A percentile compares a stretch with the other conserved stretches of the same genome.
These are phyloP conservation scores for Cudoniella acicularis DNA, from an alignment of 495 filamentous ascomycete species.

Conservation along the genomic window DNA sequence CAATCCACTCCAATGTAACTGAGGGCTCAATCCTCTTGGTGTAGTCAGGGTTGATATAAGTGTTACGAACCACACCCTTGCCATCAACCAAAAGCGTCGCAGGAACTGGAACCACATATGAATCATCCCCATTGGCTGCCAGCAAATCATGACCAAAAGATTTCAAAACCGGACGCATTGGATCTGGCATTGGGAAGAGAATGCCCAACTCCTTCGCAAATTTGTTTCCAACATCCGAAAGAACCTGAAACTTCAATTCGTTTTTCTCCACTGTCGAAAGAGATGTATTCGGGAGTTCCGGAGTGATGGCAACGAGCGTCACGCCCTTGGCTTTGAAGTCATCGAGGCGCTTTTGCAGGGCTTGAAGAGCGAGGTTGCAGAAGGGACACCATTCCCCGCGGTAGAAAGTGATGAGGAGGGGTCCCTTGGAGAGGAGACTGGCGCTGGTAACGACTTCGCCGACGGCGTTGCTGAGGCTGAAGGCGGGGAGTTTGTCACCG, in stretches of 20 bases:
- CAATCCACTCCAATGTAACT: slow-evolving; percentile 32
- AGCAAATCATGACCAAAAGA: slow-evolving; percentile 22
- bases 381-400: slow-evolving; percentile 43
- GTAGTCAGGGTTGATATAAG: slow-evolving; percentile 33
- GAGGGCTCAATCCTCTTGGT: slow-evolving; percentile 30
- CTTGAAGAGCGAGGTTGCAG: slow-evolving; percentile 34
- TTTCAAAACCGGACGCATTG: slow-evolving; percentile 25
- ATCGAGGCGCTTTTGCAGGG: slow-evolving; percentile 29
- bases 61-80: slow-evolving; percentile 31
- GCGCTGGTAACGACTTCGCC: slow-evolving; percentile 27
- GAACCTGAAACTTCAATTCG: slow-evolving; percentile 34
- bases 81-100: slow-evolving; percentile 33
- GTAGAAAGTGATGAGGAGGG: slow-evolving; percentile 41
- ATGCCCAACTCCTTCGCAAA: slow-evolving; percentile 34
- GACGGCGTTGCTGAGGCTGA: slow-evolving; percentile 28
- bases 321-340: slow-evolving; percentile 34
- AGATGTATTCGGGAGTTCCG: slow-evolving; percentile 33
- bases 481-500: slow-evolving; percentile 30
- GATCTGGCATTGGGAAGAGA: slow-evolving; percentile 26
- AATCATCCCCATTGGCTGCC: slow-evolving; percentile 29
- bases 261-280: slow-evolving; percentile 32
- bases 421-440: slow-evolving; percentile 31
- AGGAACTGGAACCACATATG: slow-evolving; percentile 31
- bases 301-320: slow-evolving; percentile 36
- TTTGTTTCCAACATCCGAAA: slow-evolving; percentile 36